A percentile compares a stretch with the other conserved stretches of the same genome.
phyloP scores from a whole-genome alignment of 1,284 basidiomycete species.

The Wallemia mellicola region DNA sequence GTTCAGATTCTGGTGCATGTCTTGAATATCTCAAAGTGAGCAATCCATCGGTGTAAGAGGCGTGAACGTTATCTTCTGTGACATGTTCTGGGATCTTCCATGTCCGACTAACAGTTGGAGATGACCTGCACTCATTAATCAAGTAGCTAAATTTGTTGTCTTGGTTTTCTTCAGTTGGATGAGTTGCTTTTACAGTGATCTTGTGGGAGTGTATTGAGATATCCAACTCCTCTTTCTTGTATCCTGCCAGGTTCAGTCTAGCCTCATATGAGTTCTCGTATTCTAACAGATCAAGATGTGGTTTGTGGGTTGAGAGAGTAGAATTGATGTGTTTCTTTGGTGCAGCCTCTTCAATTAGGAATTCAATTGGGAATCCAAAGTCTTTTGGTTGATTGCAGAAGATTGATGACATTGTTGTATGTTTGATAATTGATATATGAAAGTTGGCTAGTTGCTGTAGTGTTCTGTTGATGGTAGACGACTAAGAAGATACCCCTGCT shows the following conservation, averaged over 20 bases:
- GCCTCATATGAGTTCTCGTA: background rate
- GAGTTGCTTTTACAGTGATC: background rate
- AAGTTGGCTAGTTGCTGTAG: too few relatives aligned
- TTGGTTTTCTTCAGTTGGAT: too few relatives aligned
- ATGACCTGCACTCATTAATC: too few relatives aligned
- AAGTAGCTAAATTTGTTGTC: too few relatives aligned
- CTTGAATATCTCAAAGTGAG: background rate
- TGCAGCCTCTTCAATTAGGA: background rate
- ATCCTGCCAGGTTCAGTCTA: background rate
- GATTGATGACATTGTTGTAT: background rate
- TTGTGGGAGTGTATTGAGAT: background rate
- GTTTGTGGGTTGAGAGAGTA: background rate
- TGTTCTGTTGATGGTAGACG: background rate
- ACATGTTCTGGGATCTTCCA: background rate
- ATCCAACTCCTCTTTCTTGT: background rate
- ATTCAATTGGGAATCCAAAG: background rate
- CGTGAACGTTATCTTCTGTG: background rate
- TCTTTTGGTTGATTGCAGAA: background rate
- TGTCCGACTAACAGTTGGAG: background rate
- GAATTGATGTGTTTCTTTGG: background rate
- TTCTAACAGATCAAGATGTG: background rate
- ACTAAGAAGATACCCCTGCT: background rate
- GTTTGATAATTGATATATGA: background rate
- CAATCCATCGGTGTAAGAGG: background rate
- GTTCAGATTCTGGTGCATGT: background rate